Evolutionary conservation across 345 rosid genomes (phyloP).

Genomic region (Eutrema yunnanense): DNA sequence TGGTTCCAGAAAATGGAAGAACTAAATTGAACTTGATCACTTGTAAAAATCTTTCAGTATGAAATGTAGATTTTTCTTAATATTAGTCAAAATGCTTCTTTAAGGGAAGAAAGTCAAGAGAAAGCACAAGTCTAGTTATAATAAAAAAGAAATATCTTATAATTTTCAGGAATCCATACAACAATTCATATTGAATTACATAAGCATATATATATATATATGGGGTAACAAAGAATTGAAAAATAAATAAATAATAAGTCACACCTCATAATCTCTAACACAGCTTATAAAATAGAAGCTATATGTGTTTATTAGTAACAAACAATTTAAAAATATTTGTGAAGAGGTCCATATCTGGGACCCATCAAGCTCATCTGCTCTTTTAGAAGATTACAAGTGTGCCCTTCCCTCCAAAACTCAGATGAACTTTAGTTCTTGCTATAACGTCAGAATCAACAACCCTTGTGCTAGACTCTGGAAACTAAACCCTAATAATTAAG

Average conservation of each 20-base stretch:
- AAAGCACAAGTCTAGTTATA: neutral
- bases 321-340: neutral
- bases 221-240: constrained; percentile 7
- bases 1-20: constrained; percentile 11
- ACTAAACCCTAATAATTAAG: neutral
- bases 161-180: neutral
- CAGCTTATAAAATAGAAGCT: constrained; percentile 30
- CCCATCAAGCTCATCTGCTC: constrained; percentile 16
- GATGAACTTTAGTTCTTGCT: constrained; percentile 16
- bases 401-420: constrained; percentile 26
- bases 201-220: neutral
- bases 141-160: neutral
- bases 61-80: neutral
- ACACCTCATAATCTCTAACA: constrained; percentile 25
- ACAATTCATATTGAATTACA: neutral
- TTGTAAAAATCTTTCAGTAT: constrained; percentile 13
- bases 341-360: constrained; percentile 26
- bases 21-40: neutral
- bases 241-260: constrained; percentile 7
- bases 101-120: neutral
- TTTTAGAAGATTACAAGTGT: neutral
- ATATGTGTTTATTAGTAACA: constrained; percentile 6
- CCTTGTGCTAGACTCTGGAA: constrained; percentile 24
- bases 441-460: constrained; percentile 27
- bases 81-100: neutral